Evolutionary conservation across 306 rosid species (phyloP).

Genomic region (Inga oerstediana): DNA sequence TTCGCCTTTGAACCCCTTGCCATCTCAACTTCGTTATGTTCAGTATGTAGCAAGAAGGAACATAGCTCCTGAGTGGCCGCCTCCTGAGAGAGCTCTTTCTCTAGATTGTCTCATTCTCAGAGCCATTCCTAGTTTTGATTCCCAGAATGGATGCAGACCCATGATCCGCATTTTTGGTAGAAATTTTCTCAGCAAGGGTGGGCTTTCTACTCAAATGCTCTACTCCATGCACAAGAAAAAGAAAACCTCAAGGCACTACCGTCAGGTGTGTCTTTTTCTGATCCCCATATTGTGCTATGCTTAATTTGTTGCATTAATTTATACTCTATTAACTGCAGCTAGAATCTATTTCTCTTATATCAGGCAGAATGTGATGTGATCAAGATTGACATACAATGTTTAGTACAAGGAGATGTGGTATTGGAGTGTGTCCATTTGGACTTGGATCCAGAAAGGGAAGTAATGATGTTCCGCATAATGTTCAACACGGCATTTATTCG

Average conservation of each 20-base stretch:
- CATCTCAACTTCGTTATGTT: constrained; percentile 92
- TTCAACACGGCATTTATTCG: constrained; percentile 94
- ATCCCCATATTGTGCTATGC: constrained; percentile 3
- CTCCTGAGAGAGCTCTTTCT: constrained; percentile 89
- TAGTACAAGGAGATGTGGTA: constrained; percentile 99
- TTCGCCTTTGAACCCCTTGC: constrained; percentile 88
- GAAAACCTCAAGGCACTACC: constrained; percentile 67
- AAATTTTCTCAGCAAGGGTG: constrained; percentile 81
- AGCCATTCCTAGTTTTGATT: constrained; percentile 84
- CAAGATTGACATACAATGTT: constrained; percentile 92
- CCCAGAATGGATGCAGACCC: constrained; percentile 86
- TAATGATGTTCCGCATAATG: constrained; percentile 98
- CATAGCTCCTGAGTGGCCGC: constrained; percentile 89
- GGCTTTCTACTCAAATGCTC: constrained; percentile 85
- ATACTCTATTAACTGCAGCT: constrained; percentile 26
- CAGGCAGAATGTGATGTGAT: constrained; percentile 98
- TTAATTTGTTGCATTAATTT: constrained; percentile 15
- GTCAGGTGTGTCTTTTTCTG: constrained; percentile 54
- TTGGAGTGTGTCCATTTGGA: constrained; percentile 96
- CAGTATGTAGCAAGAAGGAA: constrained; percentile 95
- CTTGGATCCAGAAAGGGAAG: constrained; percentile 88
- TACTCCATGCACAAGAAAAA: constrained; percentile 89
- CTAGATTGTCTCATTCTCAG: constrained; percentile 88
- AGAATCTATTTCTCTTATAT: constrained; percentile 40
- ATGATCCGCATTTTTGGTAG: constrained; percentile 85